Evolutionary conservation across 83 land plant species (phyloP), one percentile per base, ranked within the genome.

Genomic region (Picea mariana): DNA sequence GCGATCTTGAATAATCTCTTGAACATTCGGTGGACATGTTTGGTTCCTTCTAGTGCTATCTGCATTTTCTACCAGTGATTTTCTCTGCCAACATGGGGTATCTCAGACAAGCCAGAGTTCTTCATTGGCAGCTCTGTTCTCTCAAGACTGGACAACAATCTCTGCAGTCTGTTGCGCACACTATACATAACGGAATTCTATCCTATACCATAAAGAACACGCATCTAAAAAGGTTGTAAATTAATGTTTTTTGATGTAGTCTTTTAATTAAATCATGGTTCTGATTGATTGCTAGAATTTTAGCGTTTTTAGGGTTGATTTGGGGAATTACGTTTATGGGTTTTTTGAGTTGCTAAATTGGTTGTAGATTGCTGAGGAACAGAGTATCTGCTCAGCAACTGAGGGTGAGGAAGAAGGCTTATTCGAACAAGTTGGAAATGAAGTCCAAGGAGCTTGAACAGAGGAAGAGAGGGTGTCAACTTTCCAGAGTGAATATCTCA

Each of bases 341-440:
- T 44, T 6, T 8, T n/a, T 38, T 72, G 20, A 42, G 3, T 72
- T 6, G n/a, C 3, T n/a, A 7, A 21, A 38, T 18, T 8, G 0
- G 44, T 7, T 38, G 55, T 42, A 87, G 90, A 82, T 69, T 90
- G 82, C 79, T 90, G 3, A 86, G 93, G 79, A 91, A 91, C 62
- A 85, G 93, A 69, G 93, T 91, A 13, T 91, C 93, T 55, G 93
- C 93, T 17, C 92, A 90, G 81, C 92, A 90, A 81, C 31, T 31
- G 9, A 79, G 92, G 80, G 92, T 88, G 58, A 87, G 93, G 73
- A 91, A 91, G 81, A 91, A 91, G 81, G 93, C 85, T 7, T 91
- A 91, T 76, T 79, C 87, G 34, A 85, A 77, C 83, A 91, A 91
- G 55, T 65, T 91, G 79, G 93, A 91, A 62, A 44, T 77, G 6